Base-by-base conservation (phyloP, 352 stramenopile genomes). In the Pythium phragmiticola region DNA sequence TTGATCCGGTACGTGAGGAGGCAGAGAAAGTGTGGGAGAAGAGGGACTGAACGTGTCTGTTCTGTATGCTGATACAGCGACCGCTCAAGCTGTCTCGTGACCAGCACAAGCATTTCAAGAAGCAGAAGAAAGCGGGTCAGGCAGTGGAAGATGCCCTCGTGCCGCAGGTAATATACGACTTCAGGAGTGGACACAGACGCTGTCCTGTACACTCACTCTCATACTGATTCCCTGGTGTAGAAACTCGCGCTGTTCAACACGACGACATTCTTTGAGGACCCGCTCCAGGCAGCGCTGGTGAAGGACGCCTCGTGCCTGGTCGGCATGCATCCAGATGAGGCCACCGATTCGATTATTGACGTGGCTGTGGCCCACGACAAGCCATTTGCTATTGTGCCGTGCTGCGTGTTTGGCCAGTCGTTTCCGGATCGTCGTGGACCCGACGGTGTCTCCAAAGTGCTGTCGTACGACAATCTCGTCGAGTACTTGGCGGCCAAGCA, bases 341-440 rank as follows among this genome's bases (percentile, higher is more conserved):
- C 96, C 7, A 98, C 96, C 0, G 96, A 98, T 66, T 80, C 86
- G 5, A 98, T 98, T 66, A 80, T 98, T 3, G 90, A 98, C 70
- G 78, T 93, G 21, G 95, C 95, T 4, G 67, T 98, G 28, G 52
- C 75, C 50, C 88, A 92, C 64, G 69, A 86, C 58, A 98, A 98
- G 60, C 88, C 95, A 0, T 98, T 98, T 75, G 92, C 95, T 3
- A 78, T 99, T 11, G 94, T 98, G n/a, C 96, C 96, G 0, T 99
- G 96, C 64, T 99, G 95, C 66, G 95, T 99, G 13, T 98, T 98
- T 72, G 87, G 87, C 5, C 87, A 88, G 26, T 78, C 93, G 60
- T 98, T 98, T 78, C 90, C 90, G 6, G 47, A 84, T 21, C 82
- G 82, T 7, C 79, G 74, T 45, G 52, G 72, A 12, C 65, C 72